Conservation (phyloP, 805 yeast genomes). For the Barnettozyma salicaria region DNA sequence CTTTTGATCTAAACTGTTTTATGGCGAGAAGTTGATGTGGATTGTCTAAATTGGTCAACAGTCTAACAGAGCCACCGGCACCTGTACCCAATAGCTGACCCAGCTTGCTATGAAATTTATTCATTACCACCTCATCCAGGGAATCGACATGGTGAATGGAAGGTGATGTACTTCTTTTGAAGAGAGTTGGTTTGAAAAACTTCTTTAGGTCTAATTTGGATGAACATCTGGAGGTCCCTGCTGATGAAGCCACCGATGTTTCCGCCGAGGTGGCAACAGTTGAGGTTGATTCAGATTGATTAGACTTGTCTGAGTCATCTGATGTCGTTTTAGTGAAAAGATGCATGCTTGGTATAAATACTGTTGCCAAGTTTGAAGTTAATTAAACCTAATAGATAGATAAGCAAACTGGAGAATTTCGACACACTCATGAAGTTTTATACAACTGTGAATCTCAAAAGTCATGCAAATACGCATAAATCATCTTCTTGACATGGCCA, state of each 20-base stretch:
- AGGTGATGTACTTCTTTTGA: slow-evolving; percentile 13
- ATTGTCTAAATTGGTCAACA: slow-evolving; percentile 62
- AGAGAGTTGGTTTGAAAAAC: slow-evolving; percentile 18
- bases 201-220: slow-evolving; percentile 20
- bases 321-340: too few relatives aligned
- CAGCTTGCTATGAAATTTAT: slow-evolving; percentile 58
- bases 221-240: slow-evolving; percentile 1
- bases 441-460: too few relatives aligned
- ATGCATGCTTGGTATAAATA: too few relatives aligned
- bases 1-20: slow-evolving; percentile 70
- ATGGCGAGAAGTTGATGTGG: slow-evolving; percentile 67
- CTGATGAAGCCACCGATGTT: too few relatives aligned
- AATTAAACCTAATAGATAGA: too few relatives aligned
- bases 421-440: too few relatives aligned
- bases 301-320: neutral
- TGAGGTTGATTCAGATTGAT: slow-evolving; percentile 2
- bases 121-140: slow-evolving; percentile 44
- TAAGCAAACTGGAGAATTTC: too few relatives aligned
- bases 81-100: slow-evolving; percentile 79
- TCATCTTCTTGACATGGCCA: too few relatives aligned
- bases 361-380: too few relatives aligned
- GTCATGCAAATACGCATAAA: too few relatives aligned
- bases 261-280: neutral
- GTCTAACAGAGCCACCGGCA: slow-evolving; percentile 82
- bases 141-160: slow-evolving; percentile 26